These are phyloP conservation scores for Metschnikowia continentalis DNA, from an alignment of 805 yeast genomes.

Conservation along the genomic window DNA sequence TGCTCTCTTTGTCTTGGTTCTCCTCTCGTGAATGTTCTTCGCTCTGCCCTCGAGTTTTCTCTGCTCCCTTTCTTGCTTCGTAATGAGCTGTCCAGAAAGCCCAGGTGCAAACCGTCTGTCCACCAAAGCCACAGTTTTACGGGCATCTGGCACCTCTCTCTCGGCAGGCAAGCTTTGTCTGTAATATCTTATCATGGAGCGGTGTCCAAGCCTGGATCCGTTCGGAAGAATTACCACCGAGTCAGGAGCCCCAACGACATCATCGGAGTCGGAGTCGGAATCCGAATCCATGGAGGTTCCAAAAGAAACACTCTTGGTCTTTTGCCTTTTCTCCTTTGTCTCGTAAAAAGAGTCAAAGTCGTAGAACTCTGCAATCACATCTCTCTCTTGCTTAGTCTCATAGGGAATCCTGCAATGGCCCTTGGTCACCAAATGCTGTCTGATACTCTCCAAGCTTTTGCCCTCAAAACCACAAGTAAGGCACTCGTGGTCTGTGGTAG, in stretches of 20 bases:
- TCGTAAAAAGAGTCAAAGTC: slow-evolving; percentile 21
- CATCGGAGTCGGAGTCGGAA: slow-evolving; percentile 14
- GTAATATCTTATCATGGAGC: slow-evolving; percentile 67
- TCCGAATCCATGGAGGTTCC: slow-evolving; percentile 19
- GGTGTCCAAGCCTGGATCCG: slow-evolving; percentile 78
- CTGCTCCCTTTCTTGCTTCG: slow-evolving; percentile 32
- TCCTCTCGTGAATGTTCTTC: slow-evolving; percentile 24
- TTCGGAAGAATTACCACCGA: slow-evolving; percentile 56
- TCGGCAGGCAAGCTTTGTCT: slow-evolving; percentile 49
- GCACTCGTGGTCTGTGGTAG: slow-evolving; percentile 40
- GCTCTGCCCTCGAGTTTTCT: slow-evolving; percentile 21
- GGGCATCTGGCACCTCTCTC: slow-evolving; percentile 53
- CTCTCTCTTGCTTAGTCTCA: slow-evolving; percentile 38
- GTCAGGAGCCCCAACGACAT: slow-evolving; percentile 6
- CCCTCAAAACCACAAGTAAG: slow-evolving; percentile 44
- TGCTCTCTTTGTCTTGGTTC: slow-evolving; percentile 22
- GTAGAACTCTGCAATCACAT: slow-evolving; percentile 35
- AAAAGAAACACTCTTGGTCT: slow-evolving; percentile 26
- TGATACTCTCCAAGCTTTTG: slow-evolving; percentile 35
- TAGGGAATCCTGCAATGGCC: slow-evolving; percentile 46
- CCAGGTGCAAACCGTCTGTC: slow-evolving; percentile 53
- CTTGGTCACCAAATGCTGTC: slow-evolving; percentile 42
- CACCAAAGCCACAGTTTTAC: slow-evolving; percentile 70
- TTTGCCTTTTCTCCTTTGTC: slow-evolving; percentile 15
- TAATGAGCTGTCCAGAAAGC: slow-evolving; percentile 23